Percentiles rank a stretch among this genome's conserved stretches.
Conservation (phyloP, 768 basidiomycete genomes). For the Pleurotus platypus region DNA sequence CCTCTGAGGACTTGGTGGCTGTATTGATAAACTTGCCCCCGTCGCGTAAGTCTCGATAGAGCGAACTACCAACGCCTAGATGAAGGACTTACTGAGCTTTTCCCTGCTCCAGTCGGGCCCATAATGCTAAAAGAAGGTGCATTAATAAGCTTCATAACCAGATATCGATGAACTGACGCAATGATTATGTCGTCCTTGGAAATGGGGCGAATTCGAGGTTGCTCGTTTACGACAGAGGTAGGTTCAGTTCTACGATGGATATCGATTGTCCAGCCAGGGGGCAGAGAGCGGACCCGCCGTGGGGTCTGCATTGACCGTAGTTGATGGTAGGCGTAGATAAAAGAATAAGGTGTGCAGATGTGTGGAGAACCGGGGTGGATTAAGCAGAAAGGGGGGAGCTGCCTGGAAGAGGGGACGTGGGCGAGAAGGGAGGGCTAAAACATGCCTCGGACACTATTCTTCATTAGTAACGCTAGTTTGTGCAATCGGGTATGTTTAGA, state of each 20-base stretch:
- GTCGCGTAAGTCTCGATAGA: background rate
- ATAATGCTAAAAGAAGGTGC: constrained; percentile 15
- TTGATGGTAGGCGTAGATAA: too few relatives aligned
- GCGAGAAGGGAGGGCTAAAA: too few relatives aligned
- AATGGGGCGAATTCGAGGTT: background rate
- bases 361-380: background rate
- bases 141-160: background rate
- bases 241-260: too few relatives aligned
- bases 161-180: constrained; percentile 7
- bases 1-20: constrained; percentile 13
- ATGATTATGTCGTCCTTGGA: constrained; percentile 11
- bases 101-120: constrained; percentile 22
- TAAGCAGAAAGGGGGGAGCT: background rate
- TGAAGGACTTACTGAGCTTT: constrained; percentile 16
- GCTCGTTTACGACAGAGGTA: background rate
- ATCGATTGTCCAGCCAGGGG: background rate
- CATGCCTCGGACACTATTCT: too few relatives aligned
- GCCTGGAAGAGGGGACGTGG: too few relatives aligned
- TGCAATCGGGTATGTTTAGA: too few relatives aligned
- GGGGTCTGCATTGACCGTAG: too few relatives aligned
- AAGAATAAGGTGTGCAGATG: too few relatives aligned
- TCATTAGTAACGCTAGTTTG: too few relatives aligned
- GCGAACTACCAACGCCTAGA: too few relatives aligned
- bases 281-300: background rate
- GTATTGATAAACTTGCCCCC: constrained; percentile 22